Evolutionary conservation across 208 protist genomes (phyloP), one percentile per base, ranked within the genome.

Genomic region (Wallacemonas sp.): DNA sequence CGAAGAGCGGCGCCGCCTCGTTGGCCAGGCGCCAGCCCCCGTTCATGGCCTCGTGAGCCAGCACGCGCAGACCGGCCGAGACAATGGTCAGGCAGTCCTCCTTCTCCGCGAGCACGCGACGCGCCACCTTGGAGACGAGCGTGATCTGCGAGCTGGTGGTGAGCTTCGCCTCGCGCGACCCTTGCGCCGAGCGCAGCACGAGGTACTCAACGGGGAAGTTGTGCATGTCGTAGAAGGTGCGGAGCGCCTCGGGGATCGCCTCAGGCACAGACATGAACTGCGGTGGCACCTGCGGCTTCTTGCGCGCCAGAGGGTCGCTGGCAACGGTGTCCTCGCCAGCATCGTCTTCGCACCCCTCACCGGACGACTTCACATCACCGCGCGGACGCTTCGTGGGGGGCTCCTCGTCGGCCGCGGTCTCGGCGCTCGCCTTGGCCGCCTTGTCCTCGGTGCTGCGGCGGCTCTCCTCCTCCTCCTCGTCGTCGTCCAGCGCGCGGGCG

Each of bases 1-100:
- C 73, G 65, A 95, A 92, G 25, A 95, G 78, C 42, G 77, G 29
- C 11, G 84, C 81, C 0, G 85, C 75, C 63, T 95, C 89, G 67
- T 76, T 89, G 8, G 78, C 69, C 31, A 95, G 84, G 62, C 89
- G 86, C 84, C 86, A 95, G 36, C 78, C 77, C 48, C 83, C 80
- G 42, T 90, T 67, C 41, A 95, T 62, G 1, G 72, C 62, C 63
- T 95, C 89, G 45, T 79, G 82, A 22, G 86, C 86, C 25, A 95
- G 66, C 7, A 88, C 74, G 26, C 89, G 86, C 49, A 95, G 78
- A 2, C 89, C 89, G 18, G 86, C 89, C 12, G 86, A 91, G 5
- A 92, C 86, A 20, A 95, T 81, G 8, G 88, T 39, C 36, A 90
- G 73, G 25, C 75, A 54, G 71, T 94, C 80, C 1, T 77, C 81